These are phyloP conservation scores for Colletotrichum agaves DNA, from an alignment of 2,329 filamentous ascomycete genomes.

Conservation along the genomic window DNA sequence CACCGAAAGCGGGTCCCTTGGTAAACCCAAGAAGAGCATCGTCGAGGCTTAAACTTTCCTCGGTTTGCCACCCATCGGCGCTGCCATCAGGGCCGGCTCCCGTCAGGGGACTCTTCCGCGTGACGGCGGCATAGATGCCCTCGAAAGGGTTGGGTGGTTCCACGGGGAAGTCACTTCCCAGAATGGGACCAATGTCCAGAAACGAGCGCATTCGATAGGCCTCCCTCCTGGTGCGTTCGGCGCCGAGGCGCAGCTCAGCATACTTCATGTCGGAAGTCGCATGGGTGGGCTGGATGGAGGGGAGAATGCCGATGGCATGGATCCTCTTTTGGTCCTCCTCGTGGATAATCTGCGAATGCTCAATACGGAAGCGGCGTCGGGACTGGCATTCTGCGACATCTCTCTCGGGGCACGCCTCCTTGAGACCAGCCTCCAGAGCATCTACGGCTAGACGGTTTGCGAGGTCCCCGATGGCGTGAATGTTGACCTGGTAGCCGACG, in stretches of 20 bases:
- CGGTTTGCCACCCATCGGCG: conserved; percentile 65
- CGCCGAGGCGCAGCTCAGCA: conserved; percentile 69
- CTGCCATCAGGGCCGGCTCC: conserved; percentile 60
- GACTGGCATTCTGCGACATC: conserved; percentile 62
- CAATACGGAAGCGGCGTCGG: conserved; percentile 71
- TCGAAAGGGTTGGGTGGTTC: conserved; percentile 75
- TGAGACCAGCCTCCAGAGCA: conserved; percentile 68
- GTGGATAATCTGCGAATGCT: conserved; percentile 78
- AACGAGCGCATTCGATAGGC: conserved; percentile 76
- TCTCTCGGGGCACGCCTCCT: conserved; percentile 59
- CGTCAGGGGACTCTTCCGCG: conserved; percentile 68
- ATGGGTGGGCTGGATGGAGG: conserved; percentile 77
- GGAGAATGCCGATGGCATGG: conserved; percentile 68
- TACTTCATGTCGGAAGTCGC: conserved; percentile 79
- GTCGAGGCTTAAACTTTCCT: conserved; percentile 67
- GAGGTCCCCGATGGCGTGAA: conserved; percentile 77
- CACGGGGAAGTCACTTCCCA: conserved; percentile 79
- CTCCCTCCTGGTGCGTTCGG: conserved; percentile 61
- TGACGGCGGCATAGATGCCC: conserved; percentile 75
- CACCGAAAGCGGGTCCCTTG: conserved; percentile 32
- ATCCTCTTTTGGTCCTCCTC: conserved; percentile 72
- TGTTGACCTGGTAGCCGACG: conserved; percentile 74
- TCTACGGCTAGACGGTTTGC: conserved; percentile 74
- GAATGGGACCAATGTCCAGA: conserved; percentile 62
- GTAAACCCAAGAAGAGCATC: conserved; percentile 61